Base-by-base conservation (phyloP, 139 green algal species). In the Asterochloris erici region DNA sequence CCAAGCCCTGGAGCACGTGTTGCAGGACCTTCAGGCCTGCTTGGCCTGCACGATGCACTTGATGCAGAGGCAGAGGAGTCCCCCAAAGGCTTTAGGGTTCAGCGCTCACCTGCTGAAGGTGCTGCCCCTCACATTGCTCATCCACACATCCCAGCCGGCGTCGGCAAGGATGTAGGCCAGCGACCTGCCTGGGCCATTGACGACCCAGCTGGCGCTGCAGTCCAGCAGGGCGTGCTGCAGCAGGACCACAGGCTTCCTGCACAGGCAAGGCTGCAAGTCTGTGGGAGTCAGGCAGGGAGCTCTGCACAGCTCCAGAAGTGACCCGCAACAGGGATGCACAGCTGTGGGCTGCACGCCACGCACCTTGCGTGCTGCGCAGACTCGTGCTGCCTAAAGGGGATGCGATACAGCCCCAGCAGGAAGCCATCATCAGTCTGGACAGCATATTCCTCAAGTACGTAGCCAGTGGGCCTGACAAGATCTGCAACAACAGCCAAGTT, bases 101-200 rank as follows among this genome's bases (percentile, higher is more conserved):
- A 63, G 26, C 23, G 14, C 13, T 1, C 90, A 93, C 74, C 90
- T 85, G 81, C 74, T 87, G 81, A 92, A 94, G 19, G 80, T 79
- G 83, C 91, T 91, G 27, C 90, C 90, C 13, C 88, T 81, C 15
- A 81, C 84, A 77, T 95, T 93, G 29, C 76, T 81, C 77, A 91
- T 77, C 83, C 84, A 89, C 10, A 90, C 79, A 54, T 91, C 82
- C 14, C 68, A 86, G 68, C 88, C 91, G 66, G 85, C 75, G 74
- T 97, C 94, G 17, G 94, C 92, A 11, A 97, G 85, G 15, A 95
- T 89, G 84, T 95, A 97, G 0, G 82, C 94, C n/a, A 97, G 85
- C 81, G 85, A 93, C 64, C 92, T 77, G 0, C 85, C n/a, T 1
- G 87, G 82, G 17, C 85, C 74, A 71, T 96, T 96, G 68, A 95